These are phyloP conservation scores for Hyaloscypha finlandica DNA, from an alignment of 495 filamentous ascomycete genomes.

Conservation along the genomic window DNA sequence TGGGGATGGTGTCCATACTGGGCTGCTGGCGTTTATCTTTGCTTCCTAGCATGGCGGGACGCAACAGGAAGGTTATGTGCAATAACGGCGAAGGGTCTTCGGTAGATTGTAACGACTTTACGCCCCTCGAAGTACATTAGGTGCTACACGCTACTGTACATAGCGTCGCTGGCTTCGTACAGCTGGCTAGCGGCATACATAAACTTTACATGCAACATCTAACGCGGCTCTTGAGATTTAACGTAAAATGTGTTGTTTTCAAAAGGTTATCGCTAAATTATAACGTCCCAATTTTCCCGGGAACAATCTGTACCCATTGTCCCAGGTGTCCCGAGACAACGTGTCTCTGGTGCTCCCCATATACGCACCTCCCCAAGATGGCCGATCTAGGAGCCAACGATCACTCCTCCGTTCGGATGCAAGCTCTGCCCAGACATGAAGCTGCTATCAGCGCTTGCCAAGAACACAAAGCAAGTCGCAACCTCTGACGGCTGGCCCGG, in stretches of 20 bases:
- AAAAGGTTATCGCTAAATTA: too few species aligned
- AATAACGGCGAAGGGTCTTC: not conserved
- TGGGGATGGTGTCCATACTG: not conserved
- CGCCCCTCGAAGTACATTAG: not conserved
- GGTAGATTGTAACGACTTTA: not conserved
- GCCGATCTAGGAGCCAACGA: slow-evolving; percentile 15
- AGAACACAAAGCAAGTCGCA: slow-evolving; percentile 82
- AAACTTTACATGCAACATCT: too few species aligned
- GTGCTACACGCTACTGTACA: too few species aligned
- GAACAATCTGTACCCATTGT: too few species aligned
- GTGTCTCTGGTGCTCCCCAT: not conserved
- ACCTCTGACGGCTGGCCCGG: slow-evolving; percentile 79
- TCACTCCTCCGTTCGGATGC: slow-evolving; percentile 66
- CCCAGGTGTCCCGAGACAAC: too few species aligned
- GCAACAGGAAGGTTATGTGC: too few species aligned
- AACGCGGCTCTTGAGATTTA: too few species aligned
- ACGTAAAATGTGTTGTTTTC: too few species aligned
- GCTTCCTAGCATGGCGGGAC: not conserved
- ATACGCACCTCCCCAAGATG: too few species aligned
- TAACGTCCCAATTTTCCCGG: too few species aligned
- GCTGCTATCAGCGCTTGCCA: slow-evolving; percentile 74
- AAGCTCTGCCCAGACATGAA: slow-evolving; percentile 62
- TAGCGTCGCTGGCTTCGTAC: too few species aligned
- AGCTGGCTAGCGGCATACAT: too few species aligned
- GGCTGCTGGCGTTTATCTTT: not conserved